These are phyloP conservation scores for Funneliformis caledonium DNA, from an alignment of 371 early-diverging fungal genomes.

Conservation along the genomic window DNA sequence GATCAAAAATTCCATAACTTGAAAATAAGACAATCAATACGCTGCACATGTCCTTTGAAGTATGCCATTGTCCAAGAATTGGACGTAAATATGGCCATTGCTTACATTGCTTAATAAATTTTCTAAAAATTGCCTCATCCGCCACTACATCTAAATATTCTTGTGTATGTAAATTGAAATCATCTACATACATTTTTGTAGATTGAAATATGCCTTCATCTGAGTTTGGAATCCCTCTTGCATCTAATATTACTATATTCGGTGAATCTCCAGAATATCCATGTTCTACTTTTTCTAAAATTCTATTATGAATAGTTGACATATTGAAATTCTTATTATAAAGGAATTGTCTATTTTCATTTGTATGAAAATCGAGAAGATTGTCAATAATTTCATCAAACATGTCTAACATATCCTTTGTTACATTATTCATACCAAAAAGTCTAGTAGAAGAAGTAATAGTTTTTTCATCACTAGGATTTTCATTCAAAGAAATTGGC, in stretches of 20 bases:
- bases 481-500: neutral
- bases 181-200: slow-evolving; percentile 1
- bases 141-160: neutral
- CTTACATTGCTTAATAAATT: neutral
- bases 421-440: neutral
- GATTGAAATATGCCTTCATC: neutral
- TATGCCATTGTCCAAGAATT: slow-evolving; percentile 2
- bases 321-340: neutral
- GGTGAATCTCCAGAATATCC: neutral
- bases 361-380: neutral
- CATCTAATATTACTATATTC: slow-evolving; percentile 19
- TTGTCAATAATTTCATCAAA: slow-evolving; percentile 12
- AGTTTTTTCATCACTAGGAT: neutral
- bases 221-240: neutral
- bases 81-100: neutral
- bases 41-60: slow-evolving; percentile 25
- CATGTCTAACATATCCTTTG: neutral
- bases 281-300: neutral
- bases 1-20: slow-evolving; percentile 26
- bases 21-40: slow-evolving; percentile 14
- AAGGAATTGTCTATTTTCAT: neutral
- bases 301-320: neutral
- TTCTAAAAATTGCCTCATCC: neutral
- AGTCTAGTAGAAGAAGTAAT: neutral
- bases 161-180: neutral